phyloP scores from a whole-genome alignment of 208 protist genomes.

The Acanthamoeba comandoni region DNA sequence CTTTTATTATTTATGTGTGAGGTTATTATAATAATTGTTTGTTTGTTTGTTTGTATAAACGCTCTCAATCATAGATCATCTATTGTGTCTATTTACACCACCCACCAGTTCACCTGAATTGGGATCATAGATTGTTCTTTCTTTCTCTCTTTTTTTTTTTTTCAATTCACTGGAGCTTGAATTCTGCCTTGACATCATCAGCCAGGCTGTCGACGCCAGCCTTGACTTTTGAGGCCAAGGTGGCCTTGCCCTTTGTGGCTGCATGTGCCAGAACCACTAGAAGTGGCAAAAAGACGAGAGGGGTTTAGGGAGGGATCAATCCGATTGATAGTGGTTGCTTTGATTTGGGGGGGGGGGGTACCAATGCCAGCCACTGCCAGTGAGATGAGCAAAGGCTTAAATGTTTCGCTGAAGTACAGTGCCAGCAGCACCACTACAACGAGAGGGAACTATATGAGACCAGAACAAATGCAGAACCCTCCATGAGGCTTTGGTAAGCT shows the following conservation, averaged over 20 bases:
- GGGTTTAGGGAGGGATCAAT: no score
- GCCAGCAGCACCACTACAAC: constrained; percentile 2
- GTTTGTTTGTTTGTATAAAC: no score
- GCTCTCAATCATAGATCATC: no score
- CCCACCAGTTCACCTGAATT: no score
- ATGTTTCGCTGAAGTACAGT: constrained; percentile 67
- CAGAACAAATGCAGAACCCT: not conserved
- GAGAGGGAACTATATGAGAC: not conserved
- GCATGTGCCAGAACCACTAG: constrained; percentile 41
- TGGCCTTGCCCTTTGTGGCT: constrained; percentile 34
- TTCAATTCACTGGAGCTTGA: constrained; percentile 23
- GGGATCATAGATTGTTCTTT: no score
- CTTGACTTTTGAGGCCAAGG: constrained; percentile 10
- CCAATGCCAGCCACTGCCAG: constrained; percentile 35
- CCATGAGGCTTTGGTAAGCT: not conserved
- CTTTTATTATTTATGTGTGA: no score
- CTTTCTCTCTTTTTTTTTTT: no score
- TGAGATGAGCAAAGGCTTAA: constrained; percentile 44
- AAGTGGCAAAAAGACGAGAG: no score
- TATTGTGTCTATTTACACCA: no score
- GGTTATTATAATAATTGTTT: no score
- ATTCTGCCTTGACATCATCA: constrained; percentile 46
- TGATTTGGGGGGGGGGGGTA: not conserved
- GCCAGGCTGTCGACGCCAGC: constrained; percentile 7
- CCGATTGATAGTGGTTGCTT: no score